Conservation (phyloP, 495 filamentous ascomycete species). For the Choiromyces venosus region DNA sequence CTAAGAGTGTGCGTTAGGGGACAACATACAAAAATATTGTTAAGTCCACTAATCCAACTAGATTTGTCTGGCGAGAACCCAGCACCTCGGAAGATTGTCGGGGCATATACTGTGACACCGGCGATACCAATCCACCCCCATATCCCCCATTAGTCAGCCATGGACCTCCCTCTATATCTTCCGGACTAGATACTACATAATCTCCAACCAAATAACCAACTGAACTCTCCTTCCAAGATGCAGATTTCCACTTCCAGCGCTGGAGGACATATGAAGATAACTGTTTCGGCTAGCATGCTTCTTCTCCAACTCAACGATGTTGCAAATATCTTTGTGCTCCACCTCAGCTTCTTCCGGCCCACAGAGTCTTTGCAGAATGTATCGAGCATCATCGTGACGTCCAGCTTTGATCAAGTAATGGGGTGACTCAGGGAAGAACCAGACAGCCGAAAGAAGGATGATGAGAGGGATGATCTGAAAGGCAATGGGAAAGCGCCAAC, state of each 20-base stretch:
- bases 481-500: slow-evolving; percentile 65
- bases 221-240: slow-evolving; percentile 63
- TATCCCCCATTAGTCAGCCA: not conserved
- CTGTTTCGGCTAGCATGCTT: slow-evolving; percentile 50
- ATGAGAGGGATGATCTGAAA: slow-evolving; percentile 65
- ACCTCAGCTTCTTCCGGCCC: slow-evolving; percentile 51
- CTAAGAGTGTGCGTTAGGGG: not conserved
- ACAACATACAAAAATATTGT: slow-evolving; percentile 59
- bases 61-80: slow-evolving; percentile 56
- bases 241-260: slow-evolving; percentile 57
- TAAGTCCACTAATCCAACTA: slow-evolving; percentile 64
- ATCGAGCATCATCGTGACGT: slow-evolving; percentile 57
- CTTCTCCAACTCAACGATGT: slow-evolving; percentile 51
- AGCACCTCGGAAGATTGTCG: slow-evolving; percentile 61
- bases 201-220: slow-evolving; percentile 67
- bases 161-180: not conserved
- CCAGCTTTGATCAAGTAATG: slow-evolving; percentile 61
- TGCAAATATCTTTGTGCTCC: slow-evolving; percentile 60
- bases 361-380: slow-evolving; percentile 58
- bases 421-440: slow-evolving; percentile 63
- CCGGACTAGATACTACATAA: slow-evolving; percentile 50
- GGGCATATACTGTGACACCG: slow-evolving; percentile 60
- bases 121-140: slow-evolving; percentile 70
- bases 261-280: slow-evolving; percentile 61
- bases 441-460: slow-evolving; percentile 51